Conservation (phyloP, 257 asterid species). For the Solanum phureja region DNA sequence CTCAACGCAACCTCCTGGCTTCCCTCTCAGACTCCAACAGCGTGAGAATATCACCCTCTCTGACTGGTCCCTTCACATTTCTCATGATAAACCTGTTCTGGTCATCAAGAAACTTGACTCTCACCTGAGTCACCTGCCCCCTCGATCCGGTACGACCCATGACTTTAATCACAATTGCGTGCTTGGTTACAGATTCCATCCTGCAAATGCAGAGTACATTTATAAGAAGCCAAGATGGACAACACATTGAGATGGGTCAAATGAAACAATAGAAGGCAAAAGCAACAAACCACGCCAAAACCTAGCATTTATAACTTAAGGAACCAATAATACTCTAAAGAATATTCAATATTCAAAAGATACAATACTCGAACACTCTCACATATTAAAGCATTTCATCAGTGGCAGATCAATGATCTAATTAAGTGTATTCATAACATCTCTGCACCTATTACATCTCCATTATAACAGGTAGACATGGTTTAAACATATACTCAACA, state of each 20-base stretch:
- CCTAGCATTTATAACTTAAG: too few species aligned
- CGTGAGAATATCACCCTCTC: slow-evolving; percentile 25
- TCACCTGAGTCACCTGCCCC: slow-evolving; percentile 25
- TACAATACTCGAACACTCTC: too few species aligned
- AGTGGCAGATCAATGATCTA: neutral
- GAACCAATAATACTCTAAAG: neutral
- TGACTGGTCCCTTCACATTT: slow-evolving; percentile 29
- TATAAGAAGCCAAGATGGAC: neutral
- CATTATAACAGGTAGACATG: neutral
- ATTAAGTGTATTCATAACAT: neutral
- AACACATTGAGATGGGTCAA: neutral
- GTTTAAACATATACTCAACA: neutral
- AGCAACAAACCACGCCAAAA: neutral
- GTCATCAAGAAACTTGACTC: slow-evolving; percentile 24
- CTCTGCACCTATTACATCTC: neutral
- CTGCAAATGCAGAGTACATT: neutral
- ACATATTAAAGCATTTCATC: neutral
- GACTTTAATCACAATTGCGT: slow-evolving; percentile 18
- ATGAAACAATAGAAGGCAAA: neutral
- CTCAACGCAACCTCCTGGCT: slow-evolving; percentile 24
- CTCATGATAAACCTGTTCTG: slow-evolving; percentile 25
- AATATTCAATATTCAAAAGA: neutral
- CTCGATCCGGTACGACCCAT: slow-evolving; percentile 26
- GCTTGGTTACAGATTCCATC: slow-evolving; percentile 26
- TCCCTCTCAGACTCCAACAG: slow-evolving; percentile 29